Evolutionary conservation across 139 green algal genomes (phyloP).

Genomic region (Chlorella sp.): DNA sequence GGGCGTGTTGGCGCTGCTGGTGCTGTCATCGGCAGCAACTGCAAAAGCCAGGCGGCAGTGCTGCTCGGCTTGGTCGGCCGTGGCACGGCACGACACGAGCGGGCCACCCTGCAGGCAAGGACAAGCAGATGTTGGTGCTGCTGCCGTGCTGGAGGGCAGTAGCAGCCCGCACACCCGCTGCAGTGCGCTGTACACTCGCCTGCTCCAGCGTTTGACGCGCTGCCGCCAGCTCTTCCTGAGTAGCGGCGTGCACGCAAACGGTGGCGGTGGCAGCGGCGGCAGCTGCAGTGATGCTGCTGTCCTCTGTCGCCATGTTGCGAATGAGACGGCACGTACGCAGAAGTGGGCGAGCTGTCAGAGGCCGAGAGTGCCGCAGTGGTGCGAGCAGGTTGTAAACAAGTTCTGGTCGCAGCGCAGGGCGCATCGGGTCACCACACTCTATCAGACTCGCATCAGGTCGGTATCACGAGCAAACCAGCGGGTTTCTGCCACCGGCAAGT

Average conservation of each 20-base stretch:
- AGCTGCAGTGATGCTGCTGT: not conserved
- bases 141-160: not conserved
- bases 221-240: not conserved
- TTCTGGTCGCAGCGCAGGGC: too few species aligned
- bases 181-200: not conserved
- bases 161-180: not conserved
- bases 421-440: too few species aligned
- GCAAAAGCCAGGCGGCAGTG: slow-evolving; percentile 13
- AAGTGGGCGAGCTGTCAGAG: too few species aligned
- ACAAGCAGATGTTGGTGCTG: not conserved
- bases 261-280: not conserved
- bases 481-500: too few species aligned
- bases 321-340: too few species aligned
- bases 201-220: not conserved
- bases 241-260: slow-evolving; percentile 27
- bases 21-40: not conserved
- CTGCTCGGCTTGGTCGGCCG: not conserved
- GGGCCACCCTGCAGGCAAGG: not conserved
- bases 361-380: too few species aligned
- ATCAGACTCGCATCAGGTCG: too few species aligned
- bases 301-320: not conserved
- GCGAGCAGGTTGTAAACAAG: too few species aligned
- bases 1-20: not conserved
- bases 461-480: too few species aligned
- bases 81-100: slow-evolving; percentile 1